Conservation (phyloP, 139 green algal genomes). For the Protoeuglena noctilucae region DNA sequence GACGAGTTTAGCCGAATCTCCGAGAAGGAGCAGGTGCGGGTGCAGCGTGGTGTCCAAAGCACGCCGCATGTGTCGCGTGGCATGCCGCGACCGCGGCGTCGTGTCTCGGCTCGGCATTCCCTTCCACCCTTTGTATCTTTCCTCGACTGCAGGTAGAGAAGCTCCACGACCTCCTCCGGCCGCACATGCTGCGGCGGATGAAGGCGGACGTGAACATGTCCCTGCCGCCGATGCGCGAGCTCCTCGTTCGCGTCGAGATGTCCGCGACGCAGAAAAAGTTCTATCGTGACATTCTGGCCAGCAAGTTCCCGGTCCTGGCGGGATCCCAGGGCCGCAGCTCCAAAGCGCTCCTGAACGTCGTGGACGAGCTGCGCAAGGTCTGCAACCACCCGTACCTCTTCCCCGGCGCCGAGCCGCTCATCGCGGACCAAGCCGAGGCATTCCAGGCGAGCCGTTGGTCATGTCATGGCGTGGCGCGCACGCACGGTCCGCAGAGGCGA, state of each 20-base stretch:
- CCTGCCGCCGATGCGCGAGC: slow-evolving; percentile 66
- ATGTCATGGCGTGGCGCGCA: too few species aligned
- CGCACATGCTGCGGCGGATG: slow-evolving; percentile 53
- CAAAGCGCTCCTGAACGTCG: neutral
- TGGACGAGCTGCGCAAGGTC: neutral
- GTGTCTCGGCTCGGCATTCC: slow-evolving; percentile 3
- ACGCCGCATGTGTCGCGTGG: too few species aligned
- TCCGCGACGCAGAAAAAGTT: slow-evolving; percentile 23
- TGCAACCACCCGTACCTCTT: slow-evolving; percentile 28
- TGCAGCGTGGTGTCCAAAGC: too few species aligned
- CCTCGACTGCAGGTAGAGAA: slow-evolving; percentile 24
- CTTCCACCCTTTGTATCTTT: neutral
- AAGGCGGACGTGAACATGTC: slow-evolving; percentile 65
- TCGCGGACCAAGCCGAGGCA: neutral
- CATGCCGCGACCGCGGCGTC: neutral
- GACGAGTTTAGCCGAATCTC: slow-evolving; percentile 26
- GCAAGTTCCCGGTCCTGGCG: slow-evolving; percentile 14
- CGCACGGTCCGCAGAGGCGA: too few species aligned
- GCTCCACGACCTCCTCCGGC: slow-evolving; percentile 38
- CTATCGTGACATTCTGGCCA: slow-evolving; percentile 33
- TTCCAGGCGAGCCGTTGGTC: too few species aligned
- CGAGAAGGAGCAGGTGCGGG: slow-evolving; percentile 31
- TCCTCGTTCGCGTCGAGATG: slow-evolving; percentile 54
- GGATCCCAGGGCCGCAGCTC: slow-evolving; percentile 1
- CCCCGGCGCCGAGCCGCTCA: slow-evolving; percentile 3